Conservation (phyloP, 768 basidiomycete genomes). For the Solioccasus polychromus region DNA sequence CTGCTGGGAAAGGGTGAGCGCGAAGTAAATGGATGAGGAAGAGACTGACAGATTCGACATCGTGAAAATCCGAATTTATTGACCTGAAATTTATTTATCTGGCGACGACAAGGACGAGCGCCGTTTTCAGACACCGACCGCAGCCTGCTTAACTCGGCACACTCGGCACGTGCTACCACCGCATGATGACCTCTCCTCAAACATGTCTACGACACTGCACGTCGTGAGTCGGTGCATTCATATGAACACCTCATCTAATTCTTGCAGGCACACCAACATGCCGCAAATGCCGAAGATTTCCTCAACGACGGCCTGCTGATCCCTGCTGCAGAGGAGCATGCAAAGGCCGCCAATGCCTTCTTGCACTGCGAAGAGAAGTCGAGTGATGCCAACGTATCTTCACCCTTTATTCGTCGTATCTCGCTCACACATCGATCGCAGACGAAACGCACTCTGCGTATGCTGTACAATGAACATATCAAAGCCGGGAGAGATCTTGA, state of each 20-base stretch:
- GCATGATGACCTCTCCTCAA: no score
- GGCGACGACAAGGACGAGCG: background rate
- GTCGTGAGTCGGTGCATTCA: constrained; percentile 37
- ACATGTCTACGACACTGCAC: constrained; percentile 43
- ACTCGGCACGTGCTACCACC: no score
- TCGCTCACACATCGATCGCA: constrained; percentile 27
- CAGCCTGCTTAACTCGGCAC: constrained; percentile 10
- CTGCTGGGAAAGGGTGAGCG: constrained; percentile 34
- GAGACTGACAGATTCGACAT: constrained; percentile 34
- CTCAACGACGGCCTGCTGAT: constrained; percentile 64
- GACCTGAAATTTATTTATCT: no score
- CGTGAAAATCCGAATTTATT: no score
- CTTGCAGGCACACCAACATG: constrained; percentile 77
- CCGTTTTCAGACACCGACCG: constrained; percentile 32
- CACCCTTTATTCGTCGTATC: background rate
- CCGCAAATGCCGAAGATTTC: constrained; percentile 76
- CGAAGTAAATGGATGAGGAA: background rate
- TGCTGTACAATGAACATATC: constrained; percentile 72
- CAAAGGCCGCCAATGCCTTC: constrained; percentile 75
- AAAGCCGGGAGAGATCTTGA: constrained; percentile 72
- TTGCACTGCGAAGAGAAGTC: constrained; percentile 69
- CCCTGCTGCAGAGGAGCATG: constrained; percentile 70
- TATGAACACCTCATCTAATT: background rate
- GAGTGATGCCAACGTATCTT: constrained; percentile 65
- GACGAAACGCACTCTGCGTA: constrained; percentile 75